Percentiles rank a stretch among this genome's conserved stretches.
Conservation (phyloP, 176 grass and related monocot genomes). For the Cenchrus fungigraminus region DNA sequence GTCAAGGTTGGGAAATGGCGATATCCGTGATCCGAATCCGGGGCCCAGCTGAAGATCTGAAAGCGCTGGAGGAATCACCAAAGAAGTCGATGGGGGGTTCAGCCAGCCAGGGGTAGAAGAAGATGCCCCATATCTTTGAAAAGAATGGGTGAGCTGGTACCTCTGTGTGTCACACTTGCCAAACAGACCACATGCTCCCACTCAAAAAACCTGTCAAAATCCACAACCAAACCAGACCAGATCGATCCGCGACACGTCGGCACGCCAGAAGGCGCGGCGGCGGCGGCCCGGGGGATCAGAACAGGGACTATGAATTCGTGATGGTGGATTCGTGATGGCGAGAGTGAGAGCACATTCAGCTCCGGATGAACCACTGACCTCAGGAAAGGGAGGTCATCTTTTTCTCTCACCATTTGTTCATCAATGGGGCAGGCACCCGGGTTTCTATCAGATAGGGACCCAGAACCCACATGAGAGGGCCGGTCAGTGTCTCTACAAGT, state of each 20-base stretch:
- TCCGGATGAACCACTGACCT: constrained; percentile 31
- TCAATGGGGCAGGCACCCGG: constrained; percentile 3
- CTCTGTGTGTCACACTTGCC: neutral
- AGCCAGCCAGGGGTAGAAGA: neutral
- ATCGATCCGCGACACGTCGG: constrained; percentile 6
- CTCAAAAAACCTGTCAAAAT: constrained; percentile 42
- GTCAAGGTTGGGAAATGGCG: constrained; percentile 1
- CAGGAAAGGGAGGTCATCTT: constrained; percentile 11
- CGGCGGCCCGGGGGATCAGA: neutral
- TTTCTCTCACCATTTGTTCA: constrained; percentile 21
- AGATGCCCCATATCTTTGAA: constrained; percentile 46
- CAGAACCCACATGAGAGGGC: constrained; percentile 40
- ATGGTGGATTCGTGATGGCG: constrained; percentile 40
- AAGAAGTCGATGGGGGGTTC: constrained; percentile 17
- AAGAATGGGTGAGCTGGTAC: constrained; percentile 22
- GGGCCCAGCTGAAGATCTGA: constrained; percentile 59
- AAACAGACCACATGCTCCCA: constrained; percentile 44
- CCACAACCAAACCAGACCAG: constrained; percentile 6
- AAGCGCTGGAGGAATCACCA: constrained; percentile 47
- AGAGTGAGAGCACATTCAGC: constrained; percentile 32
- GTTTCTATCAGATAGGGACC: constrained; percentile 51
- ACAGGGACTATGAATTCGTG: constrained; percentile 24
- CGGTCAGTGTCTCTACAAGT: constrained; percentile 27
- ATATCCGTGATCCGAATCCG: constrained; percentile 14
- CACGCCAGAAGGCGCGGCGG: constrained; percentile 7